A percentile compares a stretch with the other conserved stretches of the same genome.
phyloP scores from a whole-genome alignment of 495 filamentous ascomycete genomes.

The Neurospora tetrasperma region DNA sequence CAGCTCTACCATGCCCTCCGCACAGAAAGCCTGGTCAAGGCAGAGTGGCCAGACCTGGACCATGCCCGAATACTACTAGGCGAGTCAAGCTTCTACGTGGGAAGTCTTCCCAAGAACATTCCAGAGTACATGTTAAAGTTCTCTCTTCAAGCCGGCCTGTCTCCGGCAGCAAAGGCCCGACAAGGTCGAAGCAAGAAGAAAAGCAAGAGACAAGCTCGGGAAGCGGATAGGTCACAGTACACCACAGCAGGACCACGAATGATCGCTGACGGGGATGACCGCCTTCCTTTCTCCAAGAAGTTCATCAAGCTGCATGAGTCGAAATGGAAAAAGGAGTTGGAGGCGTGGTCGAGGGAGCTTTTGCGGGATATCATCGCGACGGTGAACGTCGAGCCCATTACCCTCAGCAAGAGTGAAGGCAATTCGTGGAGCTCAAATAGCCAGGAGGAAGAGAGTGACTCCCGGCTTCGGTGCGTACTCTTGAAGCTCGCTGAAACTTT shows the following conservation, averaged over 20 bases:
- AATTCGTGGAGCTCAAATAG: not conserved
- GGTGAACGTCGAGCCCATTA: not conserved
- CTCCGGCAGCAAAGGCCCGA: not conserved
- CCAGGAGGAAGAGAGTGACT: not conserved
- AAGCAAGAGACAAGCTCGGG: not conserved
- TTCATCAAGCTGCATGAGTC: not conserved
- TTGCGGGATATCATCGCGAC: not conserved
- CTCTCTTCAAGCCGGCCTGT: not conserved
- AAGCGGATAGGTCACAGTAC: not conserved
- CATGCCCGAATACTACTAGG: not conserved
- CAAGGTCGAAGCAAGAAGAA: not conserved
- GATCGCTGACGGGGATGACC: not conserved
- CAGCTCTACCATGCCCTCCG: not conserved
- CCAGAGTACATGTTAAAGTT: not conserved
- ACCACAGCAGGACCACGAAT: not conserved
- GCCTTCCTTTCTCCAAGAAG: not conserved
- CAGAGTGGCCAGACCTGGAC: not conserved
- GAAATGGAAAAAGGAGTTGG: not conserved
- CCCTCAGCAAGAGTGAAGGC: not conserved
- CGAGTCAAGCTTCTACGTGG: not conserved
- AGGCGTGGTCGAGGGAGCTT: not conserved
- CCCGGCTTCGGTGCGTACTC: not conserved
- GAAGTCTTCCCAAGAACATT: not conserved
- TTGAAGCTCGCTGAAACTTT: not conserved
- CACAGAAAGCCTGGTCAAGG: not conserved